Base-by-base conservation (phyloP, 495 filamentous ascomycete genomes). In the Articulospora tetracladia region DNA sequence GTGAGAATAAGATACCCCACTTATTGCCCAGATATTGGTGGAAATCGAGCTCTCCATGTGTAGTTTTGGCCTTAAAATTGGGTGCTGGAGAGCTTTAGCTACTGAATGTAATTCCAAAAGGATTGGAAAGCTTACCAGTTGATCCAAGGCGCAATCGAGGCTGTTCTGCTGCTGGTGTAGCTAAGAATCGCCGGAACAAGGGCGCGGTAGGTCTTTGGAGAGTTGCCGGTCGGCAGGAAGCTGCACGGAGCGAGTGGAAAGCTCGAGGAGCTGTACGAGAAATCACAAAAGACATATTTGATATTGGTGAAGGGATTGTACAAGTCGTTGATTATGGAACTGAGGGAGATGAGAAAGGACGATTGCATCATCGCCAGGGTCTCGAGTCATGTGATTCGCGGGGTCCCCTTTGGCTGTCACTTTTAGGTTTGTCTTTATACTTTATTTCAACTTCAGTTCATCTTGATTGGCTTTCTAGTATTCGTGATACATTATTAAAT, bases 1-100 rank as follows among this genome's bases (percentile, higher is more conserved):
- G 58, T 1, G 58, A 60, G 58, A 60, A 60, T 24, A 60, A 19
- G 30, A 56, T 57, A 24, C 53, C 46, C 55, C 50, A 67, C 48
- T 22, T 53, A 53, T 60, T 25, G 22, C 58, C 49, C 10, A 60
- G 36, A 32, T 53, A 60, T 30, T 60, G 13, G 30, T 60, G 58
- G 23, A 60, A 60, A 54, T 60, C 58, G 50, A 60, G 53, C 34
- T 53, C 49, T 1, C 58, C 58, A 53, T 60, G 58, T 15, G 58
- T 60, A 25, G 58, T 60, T 60, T 60, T 46, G 20, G 58, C 58
- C 32, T 46, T 41, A 34, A 60, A 60, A 48, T 60, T 60, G 3
- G 58, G 58, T 44, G 58, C 58, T 60, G 24, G 13, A 22, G 6
- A 1, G 6, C 2, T 6, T 30, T 3, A 47, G 32, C 17, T 41